phyloP scores from a whole-genome alignment of 441 rosid species.

The Rhodomyrtus psidioides region DNA sequence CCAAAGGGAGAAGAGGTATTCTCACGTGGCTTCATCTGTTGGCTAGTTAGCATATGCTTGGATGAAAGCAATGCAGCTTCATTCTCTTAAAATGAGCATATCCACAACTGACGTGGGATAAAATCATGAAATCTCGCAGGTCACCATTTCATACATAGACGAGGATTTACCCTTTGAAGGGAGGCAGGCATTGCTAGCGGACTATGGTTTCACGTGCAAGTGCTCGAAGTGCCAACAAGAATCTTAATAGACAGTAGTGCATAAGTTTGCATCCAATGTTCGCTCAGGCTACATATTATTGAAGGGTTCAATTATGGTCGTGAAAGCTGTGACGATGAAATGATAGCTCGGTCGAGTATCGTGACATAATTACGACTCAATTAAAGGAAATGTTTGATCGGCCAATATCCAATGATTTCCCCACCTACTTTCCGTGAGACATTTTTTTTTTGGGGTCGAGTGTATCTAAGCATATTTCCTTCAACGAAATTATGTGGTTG shows the following conservation, averaged over 20 bases:
- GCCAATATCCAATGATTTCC: neutral
- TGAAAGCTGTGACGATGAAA: neutral
- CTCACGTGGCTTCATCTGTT: neutral
- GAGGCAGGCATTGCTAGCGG: conserved; percentile 61
- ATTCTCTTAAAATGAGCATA: neutral
- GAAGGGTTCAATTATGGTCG: neutral
- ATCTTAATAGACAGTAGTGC: neutral
- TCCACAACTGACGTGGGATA: neutral
- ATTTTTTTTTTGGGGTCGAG: too few relatives aligned
- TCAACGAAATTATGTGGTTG: too few relatives aligned
- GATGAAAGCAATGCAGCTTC: too few relatives aligned
- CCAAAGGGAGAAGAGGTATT: conserved; percentile 71
- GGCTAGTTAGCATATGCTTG: too few relatives aligned
- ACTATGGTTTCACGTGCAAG: conserved; percentile 76
- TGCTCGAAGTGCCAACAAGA: conserved; percentile 56
- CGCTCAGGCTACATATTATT: neutral
- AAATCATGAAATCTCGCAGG: conserved; percentile 21
- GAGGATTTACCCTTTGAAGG: conserved; percentile 64
- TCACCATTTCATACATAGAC: conserved; percentile 74
- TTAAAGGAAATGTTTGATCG: neutral
- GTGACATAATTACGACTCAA: neutral
- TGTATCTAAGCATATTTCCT: too few relatives aligned
- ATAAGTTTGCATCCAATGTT: neutral
- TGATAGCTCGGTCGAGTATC: neutral
- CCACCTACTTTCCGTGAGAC: neutral